Base-by-base conservation (phyloP, 306 rosid genomes). In the Elaeagnus macrophylla region DNA sequence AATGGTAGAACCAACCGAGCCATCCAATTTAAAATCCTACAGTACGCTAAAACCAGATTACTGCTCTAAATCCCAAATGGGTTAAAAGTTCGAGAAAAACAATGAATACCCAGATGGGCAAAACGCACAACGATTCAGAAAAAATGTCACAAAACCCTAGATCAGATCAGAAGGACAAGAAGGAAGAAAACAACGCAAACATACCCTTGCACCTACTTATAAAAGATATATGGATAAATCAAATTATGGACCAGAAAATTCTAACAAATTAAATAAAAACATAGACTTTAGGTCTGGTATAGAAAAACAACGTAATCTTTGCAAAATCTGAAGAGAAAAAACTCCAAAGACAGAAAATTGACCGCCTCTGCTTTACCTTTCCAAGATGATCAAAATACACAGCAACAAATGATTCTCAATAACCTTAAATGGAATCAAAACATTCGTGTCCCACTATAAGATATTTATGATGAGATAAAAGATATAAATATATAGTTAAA, bases 1-100 rank as follows among this genome's bases (percentile, higher is more conserved):
- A 66, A 65, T 1, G 83, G 86, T 53, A 77, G 56, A 64, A 77
- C 78, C 78, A 77, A 70, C 56, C 81, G 78, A 60, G 81, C 79
- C 87, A 81, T 81, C 54, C 54, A 59, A 64, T 43, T n/a, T 48
- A 37, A 62, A 62, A 61, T 50, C 56, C 74, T 59, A 48, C 39
- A 71, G 64, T 15, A 58, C 59, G 8, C 69, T 62, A 59, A 58
- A 39, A 38, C 5, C 6, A 43, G 37, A 59, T 44, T 36, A 16
- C 4, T 15, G 9, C 8, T 35, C 1, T n/a, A 43, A 40, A 57
- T 39, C 53, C 43, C 45, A 8, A 51, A 60, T 6, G 37, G 36
- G 18, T 12, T 46, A 6, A 46, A 55, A 43, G 18, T 59, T 52
- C 9, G 35, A 59, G 14, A 54, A 38, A 38, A 56, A 54, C 38